These are phyloP conservation scores for Colletotrichum lupini DNA, from an alignment of 2,329 filamentous ascomycete genomes.

Conservation along the genomic window DNA sequence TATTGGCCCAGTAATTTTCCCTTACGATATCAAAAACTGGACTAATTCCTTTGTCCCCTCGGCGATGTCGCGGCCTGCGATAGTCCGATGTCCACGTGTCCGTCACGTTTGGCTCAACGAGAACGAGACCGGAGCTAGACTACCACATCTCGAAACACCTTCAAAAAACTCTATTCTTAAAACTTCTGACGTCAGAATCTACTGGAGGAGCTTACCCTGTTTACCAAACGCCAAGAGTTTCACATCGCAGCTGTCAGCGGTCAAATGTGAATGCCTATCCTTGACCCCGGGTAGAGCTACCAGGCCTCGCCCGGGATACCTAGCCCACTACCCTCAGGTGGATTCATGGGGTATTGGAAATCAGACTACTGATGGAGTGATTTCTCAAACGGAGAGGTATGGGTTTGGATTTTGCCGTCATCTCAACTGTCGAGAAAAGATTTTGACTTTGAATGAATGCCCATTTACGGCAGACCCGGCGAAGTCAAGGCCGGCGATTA, in stretches of 20 bases:
- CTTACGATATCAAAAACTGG: neutral
- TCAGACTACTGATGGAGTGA: neutral
- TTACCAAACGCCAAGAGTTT: slow-evolving; percentile 21
- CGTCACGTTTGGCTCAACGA: neutral
- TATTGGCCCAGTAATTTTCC: too few relatives aligned
- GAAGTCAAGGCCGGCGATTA: neutral
- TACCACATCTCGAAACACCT: neutral
- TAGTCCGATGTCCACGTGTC: neutral
- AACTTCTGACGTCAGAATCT: neutral
- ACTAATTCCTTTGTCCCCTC: neutral
- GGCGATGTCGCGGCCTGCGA: neutral
- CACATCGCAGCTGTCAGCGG: neutral
- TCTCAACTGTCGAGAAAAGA: neutral
- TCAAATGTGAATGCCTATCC: neutral
- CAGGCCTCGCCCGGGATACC: too few relatives aligned
- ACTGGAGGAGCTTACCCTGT: neutral
- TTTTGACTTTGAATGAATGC: neutral
- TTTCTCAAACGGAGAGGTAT: neutral
- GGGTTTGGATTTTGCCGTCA: neutral
- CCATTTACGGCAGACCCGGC: neutral
- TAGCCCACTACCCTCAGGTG: neutral
- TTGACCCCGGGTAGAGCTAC: neutral
- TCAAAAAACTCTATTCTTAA: neutral
- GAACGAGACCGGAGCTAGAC: neutral
- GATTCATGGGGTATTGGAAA: neutral